A percentile compares a stretch with the other conserved stretches of the same genome.
phyloP scores from a whole-genome alignment of 441 rosid genomes.

The Gossypium aridum region DNA sequence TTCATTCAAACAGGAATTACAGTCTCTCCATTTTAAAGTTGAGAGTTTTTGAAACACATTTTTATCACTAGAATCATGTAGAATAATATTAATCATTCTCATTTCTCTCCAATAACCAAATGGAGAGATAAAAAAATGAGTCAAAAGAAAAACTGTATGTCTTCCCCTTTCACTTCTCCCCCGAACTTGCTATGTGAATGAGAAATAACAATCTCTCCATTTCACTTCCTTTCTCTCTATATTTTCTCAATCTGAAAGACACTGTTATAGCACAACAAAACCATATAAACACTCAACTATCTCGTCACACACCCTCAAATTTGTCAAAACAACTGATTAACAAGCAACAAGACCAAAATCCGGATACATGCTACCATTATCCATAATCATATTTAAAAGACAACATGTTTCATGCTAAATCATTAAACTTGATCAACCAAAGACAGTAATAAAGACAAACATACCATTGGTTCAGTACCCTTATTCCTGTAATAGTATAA shows the following conservation, averaged over 20 bases:
- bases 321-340: background rate
- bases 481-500: constrained; percentile 69
- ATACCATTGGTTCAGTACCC: constrained; percentile 54
- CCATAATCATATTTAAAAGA: background rate
- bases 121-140: background rate
- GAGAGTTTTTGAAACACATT: background rate
- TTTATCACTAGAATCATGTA: background rate
- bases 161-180: background rate
- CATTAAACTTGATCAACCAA: background rate
- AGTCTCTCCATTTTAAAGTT: background rate
- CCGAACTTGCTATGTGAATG: background rate
- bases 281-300: background rate
- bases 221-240: background rate
- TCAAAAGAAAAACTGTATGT: too few species aligned
- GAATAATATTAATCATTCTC: background rate
- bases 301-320: background rate
- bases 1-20: background rate
- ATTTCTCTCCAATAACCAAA: background rate
- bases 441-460: constrained; percentile 9
- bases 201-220: background rate
- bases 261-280: background rate
- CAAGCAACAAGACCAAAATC: background rate
- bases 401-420: background rate
- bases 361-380: background rate
- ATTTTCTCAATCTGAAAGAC: background rate